phyloP scores from a whole-genome alignment of 805 yeast genomes.

The Yarrowia phangngaensis region DNA sequence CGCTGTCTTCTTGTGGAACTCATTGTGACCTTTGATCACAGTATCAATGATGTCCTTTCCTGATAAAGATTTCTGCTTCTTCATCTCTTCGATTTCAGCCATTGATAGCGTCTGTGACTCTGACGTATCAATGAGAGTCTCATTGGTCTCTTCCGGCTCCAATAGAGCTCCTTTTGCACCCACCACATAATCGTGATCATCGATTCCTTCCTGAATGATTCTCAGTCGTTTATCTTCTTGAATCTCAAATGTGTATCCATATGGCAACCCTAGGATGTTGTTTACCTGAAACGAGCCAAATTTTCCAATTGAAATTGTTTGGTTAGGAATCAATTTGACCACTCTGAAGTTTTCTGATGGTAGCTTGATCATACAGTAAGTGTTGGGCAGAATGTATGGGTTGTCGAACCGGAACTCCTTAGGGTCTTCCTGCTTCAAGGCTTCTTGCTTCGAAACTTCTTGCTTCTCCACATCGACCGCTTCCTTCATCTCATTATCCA shows the following conservation, averaged over 20 bases:
- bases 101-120: slow-evolving; percentile 65
- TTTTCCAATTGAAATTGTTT: slow-evolving; percentile 73
- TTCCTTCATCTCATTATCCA: slow-evolving; percentile 20
- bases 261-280: slow-evolving; percentile 72
- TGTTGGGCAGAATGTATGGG: slow-evolving; percentile 45
- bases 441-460: neutral
- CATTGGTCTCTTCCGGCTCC: slow-evolving; percentile 54
- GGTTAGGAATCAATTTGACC: slow-evolving; percentile 59
- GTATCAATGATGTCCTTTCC: slow-evolving; percentile 75
- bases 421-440: neutral
- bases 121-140: slow-evolving; percentile 61
- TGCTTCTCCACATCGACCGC: neutral
- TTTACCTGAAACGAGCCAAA: slow-evolving; percentile 81
- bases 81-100: slow-evolving; percentile 82
- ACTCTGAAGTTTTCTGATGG: slow-evolving; percentile 81
- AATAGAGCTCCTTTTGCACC: slow-evolving; percentile 22
- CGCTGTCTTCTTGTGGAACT: slow-evolving; percentile 82
- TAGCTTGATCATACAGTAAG: slow-evolving; percentile 61
- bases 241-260: slow-evolving; percentile 88
- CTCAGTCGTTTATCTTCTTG: slow-evolving; percentile 46
- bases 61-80: slow-evolving; percentile 51
- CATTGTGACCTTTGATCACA: slow-evolving; percentile 78
- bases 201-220: slow-evolving; percentile 40
- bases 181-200: slow-evolving; percentile 42
- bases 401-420: slow-evolving; percentile 27